Conservation (phyloP, 306 rosid species). For the Prunus mume region DNA sequence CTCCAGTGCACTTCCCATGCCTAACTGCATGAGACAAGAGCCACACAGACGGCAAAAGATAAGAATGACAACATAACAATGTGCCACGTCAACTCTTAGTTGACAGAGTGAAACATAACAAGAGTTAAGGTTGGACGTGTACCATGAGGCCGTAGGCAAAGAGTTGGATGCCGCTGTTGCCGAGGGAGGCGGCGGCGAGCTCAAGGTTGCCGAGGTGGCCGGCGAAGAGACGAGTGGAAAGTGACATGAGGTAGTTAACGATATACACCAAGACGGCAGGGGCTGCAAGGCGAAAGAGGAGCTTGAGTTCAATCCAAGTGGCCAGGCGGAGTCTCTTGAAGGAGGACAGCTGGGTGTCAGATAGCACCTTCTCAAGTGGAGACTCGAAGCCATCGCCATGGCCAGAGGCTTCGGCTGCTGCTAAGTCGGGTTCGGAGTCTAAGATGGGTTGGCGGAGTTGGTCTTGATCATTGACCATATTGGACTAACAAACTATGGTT, state of each 20-base stretch:
- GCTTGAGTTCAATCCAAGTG: constrained; percentile 57
- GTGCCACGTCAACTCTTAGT: neutral
- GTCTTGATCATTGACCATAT: constrained; percentile 2
- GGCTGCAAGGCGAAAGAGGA: constrained; percentile 54
- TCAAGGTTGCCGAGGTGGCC: constrained; percentile 83
- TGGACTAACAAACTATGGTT: neutral
- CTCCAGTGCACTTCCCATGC: constrained; percentile 91
- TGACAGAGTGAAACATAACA: no score
- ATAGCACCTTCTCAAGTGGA: constrained; percentile 48
- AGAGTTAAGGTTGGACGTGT: constrained; percentile 27
- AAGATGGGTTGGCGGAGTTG: constrained; percentile 25
- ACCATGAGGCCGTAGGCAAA: constrained; percentile 81
- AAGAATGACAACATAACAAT: neutral
- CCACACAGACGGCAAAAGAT: neutral
- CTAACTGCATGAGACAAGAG: constrained; percentile 39
- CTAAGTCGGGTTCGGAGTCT: neutral
- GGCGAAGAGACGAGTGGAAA: constrained; percentile 53
- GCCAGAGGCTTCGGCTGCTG: constrained; percentile 13
- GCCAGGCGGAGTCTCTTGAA: constrained; percentile 38
- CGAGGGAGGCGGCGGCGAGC: constrained; percentile 77
- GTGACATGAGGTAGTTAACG: constrained; percentile 61
- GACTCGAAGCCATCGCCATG: constrained; percentile 3
- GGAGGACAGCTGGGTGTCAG: constrained; percentile 30
- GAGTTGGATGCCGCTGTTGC: constrained; percentile 75
- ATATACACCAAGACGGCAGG: constrained; percentile 68